Percentiles rank a stretch among this genome's conserved stretches.
Conservation (phyloP, 1,284 basidiomycete genomes). For the Porogramme epimiltina region DNA sequence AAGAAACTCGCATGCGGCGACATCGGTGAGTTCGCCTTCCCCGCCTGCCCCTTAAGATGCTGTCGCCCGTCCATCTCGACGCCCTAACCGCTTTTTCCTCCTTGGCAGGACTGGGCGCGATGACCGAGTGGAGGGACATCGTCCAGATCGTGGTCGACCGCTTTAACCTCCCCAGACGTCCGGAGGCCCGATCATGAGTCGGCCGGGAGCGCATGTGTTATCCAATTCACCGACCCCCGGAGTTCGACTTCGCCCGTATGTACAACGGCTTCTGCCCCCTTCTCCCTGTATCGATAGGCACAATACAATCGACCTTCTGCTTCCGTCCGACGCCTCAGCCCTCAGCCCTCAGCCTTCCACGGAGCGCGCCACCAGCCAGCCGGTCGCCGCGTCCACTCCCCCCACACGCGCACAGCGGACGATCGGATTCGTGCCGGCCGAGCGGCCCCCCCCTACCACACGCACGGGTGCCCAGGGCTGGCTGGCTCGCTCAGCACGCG, state of each 20-base stretch:
- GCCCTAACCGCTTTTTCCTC: background rate
- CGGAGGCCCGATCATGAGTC: background rate
- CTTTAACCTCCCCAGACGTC: slow-evolving; percentile 42
- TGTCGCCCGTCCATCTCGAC: slow-evolving; percentile 23
- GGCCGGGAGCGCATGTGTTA: background rate
- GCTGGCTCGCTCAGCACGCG: slow-evolving; percentile 8
- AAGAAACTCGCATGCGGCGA: slow-evolving; percentile 94
- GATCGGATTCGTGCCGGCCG: background rate
- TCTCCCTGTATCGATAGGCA: background rate
- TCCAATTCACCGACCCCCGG: background rate
- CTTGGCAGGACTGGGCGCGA: slow-evolving; percentile 77
- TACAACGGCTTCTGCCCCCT: background rate
- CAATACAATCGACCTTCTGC: background rate
- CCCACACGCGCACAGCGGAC: no score
- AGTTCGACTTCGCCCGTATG: background rate
- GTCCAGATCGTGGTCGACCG: slow-evolving; percentile 66
- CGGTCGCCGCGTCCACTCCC: no score
- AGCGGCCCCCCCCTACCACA: background rate
- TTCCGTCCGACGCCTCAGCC: background rate
- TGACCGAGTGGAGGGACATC: slow-evolving; percentile 91
- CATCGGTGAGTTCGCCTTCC: slow-evolving; percentile 52
- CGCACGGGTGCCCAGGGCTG: background rate
- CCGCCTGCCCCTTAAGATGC: no score
- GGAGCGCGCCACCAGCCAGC: no score
- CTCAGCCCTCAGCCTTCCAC: no score